Conservation (phyloP, 306 rosid genomes). For the Mucuna pruriens region DNA sequence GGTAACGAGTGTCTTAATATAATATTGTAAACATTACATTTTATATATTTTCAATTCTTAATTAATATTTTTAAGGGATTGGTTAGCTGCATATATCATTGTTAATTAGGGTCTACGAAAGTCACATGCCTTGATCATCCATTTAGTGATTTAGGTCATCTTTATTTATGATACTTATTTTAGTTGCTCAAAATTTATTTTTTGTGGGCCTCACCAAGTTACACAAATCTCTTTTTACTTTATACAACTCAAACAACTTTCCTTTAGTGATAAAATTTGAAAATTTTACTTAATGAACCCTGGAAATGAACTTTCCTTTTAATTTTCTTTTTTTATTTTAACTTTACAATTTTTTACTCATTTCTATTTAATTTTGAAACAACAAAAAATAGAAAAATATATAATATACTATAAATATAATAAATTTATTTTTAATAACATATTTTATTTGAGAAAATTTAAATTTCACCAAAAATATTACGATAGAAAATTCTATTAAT, state of each 20-base stretch:
- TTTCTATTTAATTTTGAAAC: too few species aligned
- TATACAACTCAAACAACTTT: neutral
- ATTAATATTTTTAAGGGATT: neutral
- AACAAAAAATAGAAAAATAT: too few species aligned
- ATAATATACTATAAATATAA: too few species aligned
- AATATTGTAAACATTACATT: neutral
- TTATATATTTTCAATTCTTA: neutral
- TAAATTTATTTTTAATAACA: too few species aligned
- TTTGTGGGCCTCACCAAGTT: neutral
- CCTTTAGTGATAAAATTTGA: neutral
- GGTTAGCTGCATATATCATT: neutral
- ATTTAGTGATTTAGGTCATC: neutral
- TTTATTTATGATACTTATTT: neutral
- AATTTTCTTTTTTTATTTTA: too few species aligned
- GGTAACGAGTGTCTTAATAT: neutral
- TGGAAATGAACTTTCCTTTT: too few species aligned
- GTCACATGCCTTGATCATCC: neutral
- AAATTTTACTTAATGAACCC: too few species aligned
- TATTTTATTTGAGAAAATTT: too few species aligned
- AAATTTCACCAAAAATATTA: neutral
- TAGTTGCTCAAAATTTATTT: neutral
- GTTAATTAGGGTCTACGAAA: neutral
- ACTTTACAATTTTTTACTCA: too few species aligned
- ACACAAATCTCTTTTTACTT: neutral
- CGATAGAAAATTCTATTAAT: neutral